Evolutionary conservation across 805 yeast genomes (phyloP), one percentile per base, ranked within the genome.

Genomic region (Huiozyma sinensis): DNA sequence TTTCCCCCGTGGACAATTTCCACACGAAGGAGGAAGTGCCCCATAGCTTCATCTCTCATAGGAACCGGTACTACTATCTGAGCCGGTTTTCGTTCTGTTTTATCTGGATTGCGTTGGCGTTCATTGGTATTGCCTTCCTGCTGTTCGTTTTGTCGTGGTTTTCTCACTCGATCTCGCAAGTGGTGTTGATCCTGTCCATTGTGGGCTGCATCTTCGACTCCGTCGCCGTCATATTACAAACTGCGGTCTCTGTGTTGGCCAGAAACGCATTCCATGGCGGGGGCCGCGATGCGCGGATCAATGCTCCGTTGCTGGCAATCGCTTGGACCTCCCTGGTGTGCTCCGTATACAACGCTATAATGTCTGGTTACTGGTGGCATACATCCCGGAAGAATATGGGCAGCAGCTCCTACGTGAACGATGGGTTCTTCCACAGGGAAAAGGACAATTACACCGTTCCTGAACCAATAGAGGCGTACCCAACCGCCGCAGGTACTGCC

Each of bases 161-260:
- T 57, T 79, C 82, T 58, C 51, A 57, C 33, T 63, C 76, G 33
- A 68, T 81, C 60, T 75, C 76, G 57, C 71, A 71, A 56, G 71
- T 78, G 35, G 72, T 73, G 30, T 67, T 77, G 44, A 67, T 74
- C 49, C 72, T 81, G 51, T 66, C 72, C 39, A 42, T 69, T 2
- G 49, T 79, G 42, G 85, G 76, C 31, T 60, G 75, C 39, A 44
- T 83, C 41, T 75, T 78, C 59, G 65, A 68, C 47, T 67, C 76
- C 34, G 80, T 81, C 41, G 85, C 82, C 44, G 81, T 83, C 38
- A 68, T 84, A 9, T 67, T 81, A 57, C 75, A 78, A 61, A 86
- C 95, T 32, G 92, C 95, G 3, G 83, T 76, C 38, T 63, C 73
- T 48, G 95, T 82, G n/a, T 58, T 83, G 68, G 92, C 85, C 39